Evolutionary conservation across 2,329 filamentous ascomycete species (phyloP), one percentile per base, ranked within the genome.

Genomic region (Penicillium sp.): DNA sequence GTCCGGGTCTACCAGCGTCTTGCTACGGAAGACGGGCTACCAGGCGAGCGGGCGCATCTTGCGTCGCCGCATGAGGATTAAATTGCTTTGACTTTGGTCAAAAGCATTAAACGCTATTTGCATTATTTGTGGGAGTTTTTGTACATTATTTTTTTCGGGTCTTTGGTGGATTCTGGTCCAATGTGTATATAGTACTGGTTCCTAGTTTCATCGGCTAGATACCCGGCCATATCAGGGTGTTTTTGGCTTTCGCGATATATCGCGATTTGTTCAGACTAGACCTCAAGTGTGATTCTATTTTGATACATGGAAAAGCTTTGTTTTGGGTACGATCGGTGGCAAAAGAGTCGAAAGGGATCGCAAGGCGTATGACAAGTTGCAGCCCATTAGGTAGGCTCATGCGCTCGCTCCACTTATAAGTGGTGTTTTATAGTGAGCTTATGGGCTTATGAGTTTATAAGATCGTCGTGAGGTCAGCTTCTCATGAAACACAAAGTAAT

Each of bases 1-100:
- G 51, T 67, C 59, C 64, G 57, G n/a, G 50, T 66, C 6, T 67
- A 67, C 50, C 61, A 67, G 43, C 62, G 58, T 41, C n/a, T 62
- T 21, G 49, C 37, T 27, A 46, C 41, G 29, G 62, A 61, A 33
- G 58, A 63, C 8, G 55, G 50, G n/a, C 17, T 51, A 8, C 33
- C 58, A 10, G 62, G 62, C 3, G 62, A 65, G 41, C 53, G 61
- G 27, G 50, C 54, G 17, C 61, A 27, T 49, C 56, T 64, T 21
- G 48, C 52, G 10, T 50, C 59, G 19, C 54, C 55, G 25, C 56
- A 57, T 51, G 46, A 45, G 17, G 62, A 66, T 57, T 63, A 31
- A 59, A 50, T 5, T 17, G 50, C 6, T 17, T n/a, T 40, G 17
- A 5, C 21, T 7, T 21, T 38, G 12, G 5, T 33, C 6, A 27